phyloP scores from a whole-genome alignment of 1,139 yeast genomes.

The Sugiyamaella novakii region DNA sequence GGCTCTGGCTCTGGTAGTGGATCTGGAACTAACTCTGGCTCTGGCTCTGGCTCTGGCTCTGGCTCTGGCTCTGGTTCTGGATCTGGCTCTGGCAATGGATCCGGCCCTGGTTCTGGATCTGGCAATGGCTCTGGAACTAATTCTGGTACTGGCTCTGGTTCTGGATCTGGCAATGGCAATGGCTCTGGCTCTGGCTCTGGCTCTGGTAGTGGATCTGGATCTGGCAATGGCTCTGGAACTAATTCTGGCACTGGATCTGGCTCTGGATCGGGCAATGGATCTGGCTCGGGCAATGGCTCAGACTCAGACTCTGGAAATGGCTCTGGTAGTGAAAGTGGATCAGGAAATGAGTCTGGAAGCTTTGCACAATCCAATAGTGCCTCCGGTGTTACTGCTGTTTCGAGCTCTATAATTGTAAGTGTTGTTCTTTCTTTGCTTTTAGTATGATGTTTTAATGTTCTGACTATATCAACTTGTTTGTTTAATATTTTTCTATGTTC shows the following conservation, averaged over 20 bases:
- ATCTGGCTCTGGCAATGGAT: not conserved
- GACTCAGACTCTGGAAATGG: not conserved
- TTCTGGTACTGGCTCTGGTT: not conserved
- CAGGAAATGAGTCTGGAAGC: slow-evolving; percentile 5
- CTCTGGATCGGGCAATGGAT: not conserved
- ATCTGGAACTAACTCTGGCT: slow-evolving; percentile 5
- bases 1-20: slow-evolving; percentile 12
- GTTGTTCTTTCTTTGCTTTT: slow-evolving; percentile 13
- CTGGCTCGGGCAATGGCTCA: slow-evolving; percentile 1
- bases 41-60: not conserved
- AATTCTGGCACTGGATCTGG: not conserved
- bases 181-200: slow-evolving; percentile 7
- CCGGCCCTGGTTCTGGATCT: not conserved
- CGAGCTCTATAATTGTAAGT: slow-evolving; percentile 7
- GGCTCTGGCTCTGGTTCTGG: slow-evolving; percentile 5
- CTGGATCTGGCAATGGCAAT: not conserved
- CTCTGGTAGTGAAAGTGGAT: not conserved
- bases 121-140: not conserved
- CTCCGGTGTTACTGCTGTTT: slow-evolving; percentile 3
- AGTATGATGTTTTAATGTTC: slow-evolving; percentile 7
- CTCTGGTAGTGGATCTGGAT: not conserved
- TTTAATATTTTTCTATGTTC: slow-evolving; percentile 11
- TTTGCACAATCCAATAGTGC: slow-evolving; percentile 11
- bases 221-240: not conserved
- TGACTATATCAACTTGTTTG: slow-evolving; percentile 1